Evolutionary conservation across 257 asterid genomes (phyloP).

Genomic region (Ophiorrhiza pumila): DNA sequence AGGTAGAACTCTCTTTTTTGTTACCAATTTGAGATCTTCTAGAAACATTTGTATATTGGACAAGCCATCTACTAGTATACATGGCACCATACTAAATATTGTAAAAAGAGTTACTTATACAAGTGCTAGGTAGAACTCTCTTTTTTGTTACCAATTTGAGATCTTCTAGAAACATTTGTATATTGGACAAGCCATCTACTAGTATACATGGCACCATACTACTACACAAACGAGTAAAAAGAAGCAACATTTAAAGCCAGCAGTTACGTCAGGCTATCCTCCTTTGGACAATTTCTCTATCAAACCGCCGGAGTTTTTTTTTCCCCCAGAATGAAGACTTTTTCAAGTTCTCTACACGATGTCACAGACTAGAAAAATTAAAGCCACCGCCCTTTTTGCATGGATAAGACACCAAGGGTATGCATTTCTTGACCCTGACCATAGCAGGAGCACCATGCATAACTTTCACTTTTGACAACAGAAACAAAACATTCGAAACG

Average conservation of each 20-base stretch:
- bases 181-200: neutral
- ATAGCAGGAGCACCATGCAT: neutral
- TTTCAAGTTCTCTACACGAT: neutral
- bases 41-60: neutral
- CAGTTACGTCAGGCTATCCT: neutral
- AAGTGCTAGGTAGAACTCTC: neutral
- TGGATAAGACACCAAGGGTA: no score
- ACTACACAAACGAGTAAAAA: neutral
- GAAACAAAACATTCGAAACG: neutral
- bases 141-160: neutral
- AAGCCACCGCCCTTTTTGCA: neutral
- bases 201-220: neutral
- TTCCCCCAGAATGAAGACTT: no score
- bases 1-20: neutral
- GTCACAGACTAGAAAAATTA: neutral
- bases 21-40: neutral
- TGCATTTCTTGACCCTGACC: neutral
- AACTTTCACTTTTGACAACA: neutral
- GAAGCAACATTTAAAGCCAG: neutral
- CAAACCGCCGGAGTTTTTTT: no score
- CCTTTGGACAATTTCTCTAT: no score
- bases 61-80: neutral
- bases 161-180: neutral
- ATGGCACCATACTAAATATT: neutral
- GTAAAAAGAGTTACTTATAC: neutral